Percentiles rank a stretch among this genome's conserved stretches.
phyloP scores from a whole-genome alignment of 306 rosid species.

The Cucumis melo region DNA sequence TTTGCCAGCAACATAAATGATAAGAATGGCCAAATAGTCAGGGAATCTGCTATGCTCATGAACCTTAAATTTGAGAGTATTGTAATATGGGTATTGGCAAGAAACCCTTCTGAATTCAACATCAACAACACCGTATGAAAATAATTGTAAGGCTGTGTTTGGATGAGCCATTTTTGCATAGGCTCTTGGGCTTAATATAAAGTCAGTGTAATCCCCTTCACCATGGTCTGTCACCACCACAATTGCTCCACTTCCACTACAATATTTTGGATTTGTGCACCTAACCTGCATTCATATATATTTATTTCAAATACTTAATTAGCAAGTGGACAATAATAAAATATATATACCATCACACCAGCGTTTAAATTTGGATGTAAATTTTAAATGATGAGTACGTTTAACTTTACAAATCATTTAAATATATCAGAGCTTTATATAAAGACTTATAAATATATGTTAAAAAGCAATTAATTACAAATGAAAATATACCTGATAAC shows the following conservation, averaged over 20 bases:
- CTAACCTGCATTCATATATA: slow-evolving; percentile 19
- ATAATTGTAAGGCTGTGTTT: slow-evolving; percentile 7
- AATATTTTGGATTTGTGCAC: slow-evolving; percentile 27
- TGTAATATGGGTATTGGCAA: slow-evolving; percentile 32
- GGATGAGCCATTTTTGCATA: slow-evolving; percentile 22
- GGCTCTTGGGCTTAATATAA: slow-evolving; percentile 34
- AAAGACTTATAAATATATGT: not conserved
- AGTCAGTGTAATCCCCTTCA: slow-evolving; percentile 43
- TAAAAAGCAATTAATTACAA: not conserved
- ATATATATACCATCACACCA: not conserved
- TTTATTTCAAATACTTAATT: not conserved
- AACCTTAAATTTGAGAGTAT: slow-evolving; percentile 24
- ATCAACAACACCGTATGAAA: slow-evolving; percentile 35
- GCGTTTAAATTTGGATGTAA: not conserved
- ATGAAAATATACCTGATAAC: slow-evolving; percentile 42
- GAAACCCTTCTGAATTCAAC: slow-evolving; percentile 37
- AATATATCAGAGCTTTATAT: too few relatives aligned
- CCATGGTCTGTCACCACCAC: slow-evolving; percentile 44
- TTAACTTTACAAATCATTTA: not conserved
- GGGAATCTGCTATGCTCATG: slow-evolving; percentile 53
- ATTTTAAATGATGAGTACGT: not conserved
- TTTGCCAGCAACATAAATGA: slow-evolving; percentile 32
- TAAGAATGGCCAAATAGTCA: slow-evolving; percentile 34
- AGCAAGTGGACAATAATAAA: not conserved
- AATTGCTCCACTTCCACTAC: slow-evolving; percentile 24